Evolutionary conservation across 352 stramenopile species (phyloP), one percentile per base, ranked within the genome.

Genomic region (Phytophthora cryptogea): DNA sequence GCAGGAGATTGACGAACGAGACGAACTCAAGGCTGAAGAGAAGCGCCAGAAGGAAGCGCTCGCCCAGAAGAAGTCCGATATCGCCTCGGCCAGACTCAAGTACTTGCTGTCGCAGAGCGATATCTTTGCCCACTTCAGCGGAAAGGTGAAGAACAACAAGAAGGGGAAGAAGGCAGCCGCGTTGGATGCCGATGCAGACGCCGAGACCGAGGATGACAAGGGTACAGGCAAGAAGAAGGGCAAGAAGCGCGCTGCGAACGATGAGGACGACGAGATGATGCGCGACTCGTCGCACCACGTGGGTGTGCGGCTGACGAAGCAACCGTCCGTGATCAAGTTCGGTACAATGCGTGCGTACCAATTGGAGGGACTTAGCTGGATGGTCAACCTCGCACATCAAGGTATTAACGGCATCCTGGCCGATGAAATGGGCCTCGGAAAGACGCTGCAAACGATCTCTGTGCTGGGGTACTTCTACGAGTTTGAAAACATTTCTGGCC

Each of bases 371-470:
- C 76, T 99, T 43, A 97, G 97, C 66, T 99, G 97, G 97, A 94
- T 99, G 74, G 82, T 99, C 7, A 99, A 98, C 67, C 82, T 99
- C 8, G 95, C 98, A 51, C 96, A 99, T 66, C 98, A 99, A 61
- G 96, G 98, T 45, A 94, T 99, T 45, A 99, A 99, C 75, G 97
- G 96, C 10, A 99, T 99, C 48, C 70, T 99, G 26, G 97, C 95
- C 0, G 97, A 99, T 65, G 96, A 99, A 72, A 98, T 99, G 93
- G 94, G 91, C 59, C 84, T 99, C n/a, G 97, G 97, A 31, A 99
- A 99, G 72, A 99, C 97, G 0, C 91, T 99, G 31, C 92, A 96
- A 60, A 96, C 87, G 17, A 96, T 96, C 49, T 96, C 87, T 0
- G 84, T 96, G 54, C 66, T 96, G 23, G 87, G 60, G 4, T 96